Evolutionary conservation across 202 grass and related monocot species (phyloP).

Genomic region (Zizania palustris): DNA sequence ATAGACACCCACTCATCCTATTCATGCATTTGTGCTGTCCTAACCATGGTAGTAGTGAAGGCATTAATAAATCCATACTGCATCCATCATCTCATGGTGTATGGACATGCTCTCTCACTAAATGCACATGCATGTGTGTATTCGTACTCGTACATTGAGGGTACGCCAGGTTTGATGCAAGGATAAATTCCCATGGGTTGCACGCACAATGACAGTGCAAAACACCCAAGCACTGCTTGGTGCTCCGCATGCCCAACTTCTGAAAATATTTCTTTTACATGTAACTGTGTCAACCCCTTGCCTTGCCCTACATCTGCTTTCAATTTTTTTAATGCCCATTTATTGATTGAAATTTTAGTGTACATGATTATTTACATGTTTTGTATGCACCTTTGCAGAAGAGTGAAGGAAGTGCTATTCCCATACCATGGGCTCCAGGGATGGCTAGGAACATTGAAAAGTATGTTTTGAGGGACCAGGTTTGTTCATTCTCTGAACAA

Average conservation of each 20-base stretch:
- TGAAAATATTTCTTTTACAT: background rate
- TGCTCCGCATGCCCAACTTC: background rate
- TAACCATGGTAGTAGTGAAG: background rate
- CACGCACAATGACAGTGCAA: background rate
- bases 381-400: constrained; percentile 58
- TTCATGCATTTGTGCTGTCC: background rate
- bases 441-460: constrained; percentile 88
- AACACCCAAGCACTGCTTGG: background rate
- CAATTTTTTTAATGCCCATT: background rate
- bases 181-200: background rate
- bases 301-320: background rate
- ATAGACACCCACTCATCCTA: background rate
- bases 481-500: constrained; percentile 26
- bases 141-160: background rate
- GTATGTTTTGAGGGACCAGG: constrained; percentile 99
- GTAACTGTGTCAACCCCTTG: background rate
- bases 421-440: constrained; percentile 65
- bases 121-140: background rate
- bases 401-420: constrained; percentile 57
- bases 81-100: background rate
- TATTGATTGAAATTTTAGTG: constrained; percentile 12
- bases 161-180: background rate
- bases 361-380: constrained; percentile 30
- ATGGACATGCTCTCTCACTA: background rate
- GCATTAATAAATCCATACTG: background rate